Evolutionary conservation across 495 filamentous ascomycete genomes (phyloP), one percentile per base, ranked within the genome.

Genomic region (Durotheca rogersii): DNA sequence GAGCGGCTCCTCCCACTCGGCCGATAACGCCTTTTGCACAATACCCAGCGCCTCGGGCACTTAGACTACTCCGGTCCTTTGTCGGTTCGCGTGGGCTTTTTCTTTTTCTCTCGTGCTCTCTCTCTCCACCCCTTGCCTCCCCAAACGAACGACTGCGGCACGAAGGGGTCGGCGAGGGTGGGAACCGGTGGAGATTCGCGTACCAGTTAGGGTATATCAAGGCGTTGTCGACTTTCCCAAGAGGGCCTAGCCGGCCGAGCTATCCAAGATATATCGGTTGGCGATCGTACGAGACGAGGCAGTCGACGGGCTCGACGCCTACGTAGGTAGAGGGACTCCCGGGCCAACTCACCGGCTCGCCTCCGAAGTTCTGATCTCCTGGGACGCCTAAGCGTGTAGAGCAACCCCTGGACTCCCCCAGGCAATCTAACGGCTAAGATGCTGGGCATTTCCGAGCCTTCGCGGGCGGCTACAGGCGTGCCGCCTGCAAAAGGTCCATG

Each of bases 401-500:
- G 27, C 23, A 47, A 46, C 54, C 56, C 54, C 56, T 43, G 17
- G 50, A 59, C 45, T 51, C 41, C 45, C 47, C 41, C 27, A 45
- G 45, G 46, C 50, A 12, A n/a, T n/a, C 54, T 42, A 59, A 53
- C 51, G 46, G 49, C 25, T 6, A 43, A 39, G 17, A 46, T 29
- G 50, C 46, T 50, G 53, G 45, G 44, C 42, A 48, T 34, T 41
- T 52, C 53, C 33, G 18, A 27, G 43, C 38, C 25, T 49, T 59
- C 47, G 56, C 54, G 50, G 36, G 45, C 56, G 56, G 56, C 45
- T 54, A 12, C 37, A 47, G 29, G 45, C 46, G 50, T 51, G 45
- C 41, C 50, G 50, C 21, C 56, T 51, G 56, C 56, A 59, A 59
- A 59, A 59, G 56, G 50, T 53, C 56, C 56, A 59, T 59, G 56